Percentiles rank a stretch among this genome's conserved stretches.
These are phyloP conservation scores for Tuctoria greenei DNA, from an alignment of 176 grass and related monocot genomes.

Conservation along the genomic window DNA sequence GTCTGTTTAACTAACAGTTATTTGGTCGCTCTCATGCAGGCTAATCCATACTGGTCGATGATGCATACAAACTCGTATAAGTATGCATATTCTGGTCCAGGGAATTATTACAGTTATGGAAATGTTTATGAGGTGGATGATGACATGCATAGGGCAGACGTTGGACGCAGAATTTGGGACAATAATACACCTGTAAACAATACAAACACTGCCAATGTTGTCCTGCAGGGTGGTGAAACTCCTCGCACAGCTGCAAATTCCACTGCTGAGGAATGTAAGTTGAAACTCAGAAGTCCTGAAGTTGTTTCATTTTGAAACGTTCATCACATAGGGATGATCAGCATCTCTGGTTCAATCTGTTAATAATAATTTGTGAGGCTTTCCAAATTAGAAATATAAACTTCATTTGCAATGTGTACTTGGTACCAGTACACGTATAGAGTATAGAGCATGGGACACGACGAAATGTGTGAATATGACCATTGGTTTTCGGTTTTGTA, in stretches of 20 bases:
- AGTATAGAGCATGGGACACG: background rate
- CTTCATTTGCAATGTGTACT: conserved; percentile 12
- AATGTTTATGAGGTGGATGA: conserved; percentile 73
- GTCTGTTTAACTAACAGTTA: conserved; percentile 17
- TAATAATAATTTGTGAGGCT: background rate
- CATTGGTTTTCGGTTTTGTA: background rate
- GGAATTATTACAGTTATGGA: conserved; percentile 72
- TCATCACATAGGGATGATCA: background rate
- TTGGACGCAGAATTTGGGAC: conserved; percentile 74
- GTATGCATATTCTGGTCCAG: conserved; percentile 71
- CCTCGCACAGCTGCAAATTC: conserved; percentile 44
- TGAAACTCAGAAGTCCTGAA: conserved; percentile 10
- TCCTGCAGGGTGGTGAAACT: conserved; percentile 41
- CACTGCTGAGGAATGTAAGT: conserved; percentile 78
- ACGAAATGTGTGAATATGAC: background rate
- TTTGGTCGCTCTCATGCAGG: conserved; percentile 44
- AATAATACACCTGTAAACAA: conserved; percentile 56
- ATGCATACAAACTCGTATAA: conserved; percentile 93
- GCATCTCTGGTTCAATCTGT: background rate
- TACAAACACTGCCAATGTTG: conserved; percentile 43
- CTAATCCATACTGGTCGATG: conserved; percentile 87
- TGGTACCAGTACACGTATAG: background rate
- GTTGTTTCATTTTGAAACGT: background rate
- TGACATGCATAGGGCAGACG: conserved; percentile 68
- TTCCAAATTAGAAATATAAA: background rate